phyloP scores from a whole-genome alignment of 306 rosid genomes.

The Cercis canadensis region DNA sequence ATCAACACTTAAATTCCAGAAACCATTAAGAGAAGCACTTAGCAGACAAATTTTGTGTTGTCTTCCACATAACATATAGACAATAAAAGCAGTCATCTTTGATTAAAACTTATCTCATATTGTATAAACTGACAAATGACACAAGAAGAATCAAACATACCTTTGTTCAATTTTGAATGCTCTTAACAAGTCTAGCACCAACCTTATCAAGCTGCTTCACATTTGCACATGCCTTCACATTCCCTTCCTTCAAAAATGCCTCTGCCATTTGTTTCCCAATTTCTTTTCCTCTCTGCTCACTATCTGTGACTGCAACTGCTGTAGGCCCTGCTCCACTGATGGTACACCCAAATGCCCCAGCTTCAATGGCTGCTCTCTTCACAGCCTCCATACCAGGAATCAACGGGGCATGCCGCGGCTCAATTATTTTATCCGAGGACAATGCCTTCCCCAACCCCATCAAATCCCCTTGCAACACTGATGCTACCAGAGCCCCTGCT shows the following conservation, averaged over 20 bases:
- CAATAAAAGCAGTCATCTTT: no score
- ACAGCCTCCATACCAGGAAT: constrained; percentile 96
- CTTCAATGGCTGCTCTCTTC: constrained; percentile 78
- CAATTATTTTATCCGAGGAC: constrained; percentile 80
- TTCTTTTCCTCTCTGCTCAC: constrained; percentile 45
- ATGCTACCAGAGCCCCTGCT: constrained; percentile 84
- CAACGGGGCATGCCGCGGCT: constrained; percentile 78
- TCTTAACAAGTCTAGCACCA: constrained; percentile 74
- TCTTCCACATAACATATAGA: no score
- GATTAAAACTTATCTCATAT: no score
- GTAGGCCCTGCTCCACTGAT: constrained; percentile 98
- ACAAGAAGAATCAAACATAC: not conserved
- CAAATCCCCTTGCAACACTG: constrained; percentile 71
- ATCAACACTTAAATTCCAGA: no score
- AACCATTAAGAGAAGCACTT: no score
- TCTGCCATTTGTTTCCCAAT: constrained; percentile 66
- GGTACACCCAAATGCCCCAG: constrained; percentile 89
- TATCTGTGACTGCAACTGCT: constrained; percentile 61
- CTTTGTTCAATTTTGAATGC: constrained; percentile 43
- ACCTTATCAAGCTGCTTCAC: constrained; percentile 72
- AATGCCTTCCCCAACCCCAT: constrained; percentile 68
- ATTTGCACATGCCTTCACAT: constrained; percentile 61
- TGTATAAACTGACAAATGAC: no score
- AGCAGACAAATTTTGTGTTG: no score
- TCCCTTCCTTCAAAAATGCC: constrained; percentile 68